Conservation (phyloP, 352 stramenopile genomes). For the Phytophthora boehmeriae region DNA sequence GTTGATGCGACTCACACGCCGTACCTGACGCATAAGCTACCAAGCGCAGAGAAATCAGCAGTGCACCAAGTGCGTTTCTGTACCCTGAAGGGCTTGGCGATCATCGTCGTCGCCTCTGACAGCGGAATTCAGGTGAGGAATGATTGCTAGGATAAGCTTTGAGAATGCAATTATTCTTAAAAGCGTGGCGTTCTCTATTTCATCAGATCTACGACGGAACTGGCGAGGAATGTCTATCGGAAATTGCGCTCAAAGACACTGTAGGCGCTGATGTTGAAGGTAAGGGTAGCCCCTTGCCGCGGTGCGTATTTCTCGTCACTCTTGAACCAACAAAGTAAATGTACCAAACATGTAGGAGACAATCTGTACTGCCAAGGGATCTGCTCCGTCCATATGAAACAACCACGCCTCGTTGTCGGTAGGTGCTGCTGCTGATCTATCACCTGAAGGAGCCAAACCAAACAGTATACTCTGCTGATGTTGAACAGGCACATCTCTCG, state of each 20-base stretch:
- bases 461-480: background rate
- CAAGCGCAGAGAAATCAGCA: conserved; percentile 51
- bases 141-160: background rate
- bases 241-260: conserved; percentile 63
- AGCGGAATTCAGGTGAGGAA: conserved; percentile 54
- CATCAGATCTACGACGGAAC: conserved; percentile 66
- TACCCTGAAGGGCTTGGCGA: conserved; percentile 38
- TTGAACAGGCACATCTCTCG: conserved; percentile 55
- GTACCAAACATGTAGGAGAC: conserved; percentile 28
- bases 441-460: background rate
- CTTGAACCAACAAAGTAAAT: conserved; percentile 2
- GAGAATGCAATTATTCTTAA: no score
- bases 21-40: conserved; percentile 45
- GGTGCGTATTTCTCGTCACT: background rate
- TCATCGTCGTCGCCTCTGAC: conserved; percentile 74
- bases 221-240: conserved; percentile 57
- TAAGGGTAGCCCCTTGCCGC: conserved; percentile 13
- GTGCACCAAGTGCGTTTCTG: conserved; percentile 76
- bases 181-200: background rate
- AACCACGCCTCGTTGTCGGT: conserved; percentile 58
- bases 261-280: conserved; percentile 51
- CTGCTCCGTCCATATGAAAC: conserved; percentile 54
- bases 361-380: conserved; percentile 70
- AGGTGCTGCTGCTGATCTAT: background rate
- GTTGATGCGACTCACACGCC: conserved; percentile 50